phyloP scores from a whole-genome alignment of 257 asterid species.

The Lithospermum erythrorhizon region DNA sequence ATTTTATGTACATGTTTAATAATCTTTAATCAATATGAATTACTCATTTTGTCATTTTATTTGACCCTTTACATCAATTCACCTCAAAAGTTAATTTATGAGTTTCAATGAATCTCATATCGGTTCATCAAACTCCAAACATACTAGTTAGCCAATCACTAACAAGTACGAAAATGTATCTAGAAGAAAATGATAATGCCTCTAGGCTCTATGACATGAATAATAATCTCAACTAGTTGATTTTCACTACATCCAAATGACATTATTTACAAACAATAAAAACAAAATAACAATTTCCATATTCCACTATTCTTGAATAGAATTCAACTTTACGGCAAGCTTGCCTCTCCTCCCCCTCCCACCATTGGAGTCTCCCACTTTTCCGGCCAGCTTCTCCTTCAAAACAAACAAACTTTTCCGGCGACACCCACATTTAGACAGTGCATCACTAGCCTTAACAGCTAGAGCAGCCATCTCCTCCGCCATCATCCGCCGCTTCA shows the following conservation, averaged over 20 bases:
- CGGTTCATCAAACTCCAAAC: no score
- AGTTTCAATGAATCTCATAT: no score
- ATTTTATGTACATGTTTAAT: no score
- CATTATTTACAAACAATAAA: background rate
- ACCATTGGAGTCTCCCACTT: background rate
- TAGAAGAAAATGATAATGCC: background rate
- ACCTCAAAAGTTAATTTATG: no score
- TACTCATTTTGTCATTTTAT: no score
- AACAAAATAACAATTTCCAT: background rate
- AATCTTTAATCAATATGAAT: no score
- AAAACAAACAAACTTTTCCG: slow-evolving; percentile 1
- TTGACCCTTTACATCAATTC: no score
- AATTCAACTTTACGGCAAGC: slow-evolving; percentile 5
- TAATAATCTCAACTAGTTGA: background rate
- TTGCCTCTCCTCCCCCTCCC: slow-evolving; percentile 6
- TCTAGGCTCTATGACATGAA: background rate
- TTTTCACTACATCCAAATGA: background rate
- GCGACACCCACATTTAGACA: slow-evolving; percentile 7
- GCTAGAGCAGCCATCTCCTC: slow-evolving; percentile 19
- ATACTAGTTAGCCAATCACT: no score
- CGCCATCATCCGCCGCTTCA: slow-evolving; percentile 8
- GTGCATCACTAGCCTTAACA: slow-evolving; percentile 8
- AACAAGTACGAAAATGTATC: background rate
- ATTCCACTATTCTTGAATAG: slow-evolving; percentile 3
- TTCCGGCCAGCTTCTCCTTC: background rate